Percentiles rank a stretch among this genome's conserved stretches.
phyloP scores from a whole-genome alignment of 164 flowering plant species.

The Echeveria elegans region DNA sequence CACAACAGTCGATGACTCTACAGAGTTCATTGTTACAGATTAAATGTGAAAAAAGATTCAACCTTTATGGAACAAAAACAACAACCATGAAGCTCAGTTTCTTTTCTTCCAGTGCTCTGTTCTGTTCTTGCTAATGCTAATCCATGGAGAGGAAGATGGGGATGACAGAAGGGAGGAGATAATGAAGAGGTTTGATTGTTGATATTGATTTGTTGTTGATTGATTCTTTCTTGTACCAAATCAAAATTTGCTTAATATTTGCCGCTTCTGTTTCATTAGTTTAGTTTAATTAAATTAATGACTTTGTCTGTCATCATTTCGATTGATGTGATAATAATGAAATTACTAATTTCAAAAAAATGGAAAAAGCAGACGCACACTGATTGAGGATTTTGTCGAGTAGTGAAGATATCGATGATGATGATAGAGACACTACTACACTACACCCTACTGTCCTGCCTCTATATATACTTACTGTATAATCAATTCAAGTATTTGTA shows the following conservation, averaged over 20 bases:
- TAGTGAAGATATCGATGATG: background rate
- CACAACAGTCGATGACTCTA: conserved; percentile 36
- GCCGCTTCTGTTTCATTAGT: background rate
- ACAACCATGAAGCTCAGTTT: too few relatives aligned
- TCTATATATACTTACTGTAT: too few relatives aligned
- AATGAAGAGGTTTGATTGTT: background rate
- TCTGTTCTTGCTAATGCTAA: background rate
- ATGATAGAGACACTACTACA: background rate
- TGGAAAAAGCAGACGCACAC: background rate
- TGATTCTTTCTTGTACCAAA: background rate
- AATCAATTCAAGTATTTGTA: too few relatives aligned
- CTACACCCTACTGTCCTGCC: background rate
- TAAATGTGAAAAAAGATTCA: background rate
- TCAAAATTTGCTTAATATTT: background rate
- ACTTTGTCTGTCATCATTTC: background rate
- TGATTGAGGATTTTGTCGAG: background rate
- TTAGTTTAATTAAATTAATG: too few relatives aligned
- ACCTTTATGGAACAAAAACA: background rate
- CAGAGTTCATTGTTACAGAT: conserved; percentile 32
- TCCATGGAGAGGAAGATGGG: background rate
- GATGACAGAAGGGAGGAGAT: background rate
- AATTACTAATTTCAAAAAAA: background rate
- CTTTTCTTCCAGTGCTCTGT: too few relatives aligned
- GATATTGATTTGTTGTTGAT: background rate
- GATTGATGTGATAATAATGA: background rate